Evolutionary conservation across 257 asterid genomes (phyloP).

Genomic region (Cruciata laevipes): DNA sequence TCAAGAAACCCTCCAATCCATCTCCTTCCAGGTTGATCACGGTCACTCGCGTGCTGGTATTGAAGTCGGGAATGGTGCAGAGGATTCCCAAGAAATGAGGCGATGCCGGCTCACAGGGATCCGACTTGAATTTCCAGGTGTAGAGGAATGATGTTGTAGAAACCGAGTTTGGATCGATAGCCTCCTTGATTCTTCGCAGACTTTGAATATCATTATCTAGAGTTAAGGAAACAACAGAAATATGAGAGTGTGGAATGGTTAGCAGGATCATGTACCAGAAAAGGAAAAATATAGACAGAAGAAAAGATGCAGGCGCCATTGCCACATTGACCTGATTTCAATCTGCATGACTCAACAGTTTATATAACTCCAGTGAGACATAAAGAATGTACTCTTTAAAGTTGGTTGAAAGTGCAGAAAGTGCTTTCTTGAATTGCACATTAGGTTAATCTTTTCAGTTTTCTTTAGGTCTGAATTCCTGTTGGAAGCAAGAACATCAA

Average conservation of each 20-base stretch:
- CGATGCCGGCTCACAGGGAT: constrained; percentile 44
- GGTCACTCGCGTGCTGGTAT: constrained; percentile 25
- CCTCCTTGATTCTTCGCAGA: constrained; percentile 27
- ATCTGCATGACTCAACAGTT: neutral
- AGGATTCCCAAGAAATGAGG: constrained; percentile 32
- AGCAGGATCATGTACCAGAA: constrained; percentile 2
- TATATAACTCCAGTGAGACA: neutral
- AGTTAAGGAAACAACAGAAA: constrained; percentile 24
- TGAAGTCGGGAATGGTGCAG: constrained; percentile 26
- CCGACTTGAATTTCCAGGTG: constrained; percentile 37
- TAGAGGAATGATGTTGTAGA: constrained; percentile 31
- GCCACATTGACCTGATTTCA: neutral
- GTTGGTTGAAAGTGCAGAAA: constrained; percentile 20
- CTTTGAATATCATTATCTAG: constrained; percentile 29
- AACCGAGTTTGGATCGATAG: constrained; percentile 39
- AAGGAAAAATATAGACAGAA: neutral
- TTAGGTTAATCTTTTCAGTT: neutral
- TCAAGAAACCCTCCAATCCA: constrained; percentile 42
- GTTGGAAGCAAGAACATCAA: neutral
- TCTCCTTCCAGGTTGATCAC: constrained; percentile 44
- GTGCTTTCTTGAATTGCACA: constrained; percentile 11
- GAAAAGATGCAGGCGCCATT: constrained; percentile 15
- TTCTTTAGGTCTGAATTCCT: neutral
- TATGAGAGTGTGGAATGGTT: neutral
- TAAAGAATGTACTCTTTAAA: constrained; percentile 16